Base-by-base conservation (phyloP, 208 protist genomes). In the Trypanosomatidae sp. region DNA sequence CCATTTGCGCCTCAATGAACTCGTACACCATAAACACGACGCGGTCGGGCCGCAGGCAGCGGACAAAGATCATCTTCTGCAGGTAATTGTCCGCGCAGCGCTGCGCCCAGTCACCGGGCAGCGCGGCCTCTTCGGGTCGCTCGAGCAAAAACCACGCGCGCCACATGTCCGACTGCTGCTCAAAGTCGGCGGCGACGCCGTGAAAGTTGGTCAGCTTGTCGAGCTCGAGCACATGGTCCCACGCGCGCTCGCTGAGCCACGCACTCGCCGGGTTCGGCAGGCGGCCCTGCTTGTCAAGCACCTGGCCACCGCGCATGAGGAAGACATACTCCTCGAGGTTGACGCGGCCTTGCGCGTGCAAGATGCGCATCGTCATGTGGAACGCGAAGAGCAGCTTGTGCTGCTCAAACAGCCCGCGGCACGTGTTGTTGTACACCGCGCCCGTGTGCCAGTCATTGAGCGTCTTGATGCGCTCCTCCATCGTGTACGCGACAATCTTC, bases 311-410 rank as follows among this genome's bases (percentile, higher is more conserved):
- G 6, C 92, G 80, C 63, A 99, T 89, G 32, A 99, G 83, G 73
- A 99, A 99, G 16, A 92, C 61, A 75, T 98, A 99, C 77, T 99
- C 98, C 53, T 97, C 88, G 16, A 79, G 15, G 58, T 97, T 97
- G 44, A 99, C 58, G 21, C 43, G 37, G 7, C 75, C 72, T 57
- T 92, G 63, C n/a, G 66, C 72, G 49, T 90, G 76, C 50, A 99
- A 45, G 39, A 98, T 97, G 62, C 90, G 91, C 22, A 96, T 91
- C 47, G 93, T 97, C 82, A 99, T 97, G 69, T 98, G 96, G 69
- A 99, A 98, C 28, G 96, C 88, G 25, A 99, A 98, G 22, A 99
- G 88, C 15, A 99, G 70, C 71, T 99, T 99, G 82, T 99, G 97
- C 26, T 81, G 76, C 73, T 98, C 97, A 64, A 99, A 99, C 8